phyloP scores from a whole-genome alignment of 805 yeast genomes.

The Wickerhamiella spandovensis region DNA sequence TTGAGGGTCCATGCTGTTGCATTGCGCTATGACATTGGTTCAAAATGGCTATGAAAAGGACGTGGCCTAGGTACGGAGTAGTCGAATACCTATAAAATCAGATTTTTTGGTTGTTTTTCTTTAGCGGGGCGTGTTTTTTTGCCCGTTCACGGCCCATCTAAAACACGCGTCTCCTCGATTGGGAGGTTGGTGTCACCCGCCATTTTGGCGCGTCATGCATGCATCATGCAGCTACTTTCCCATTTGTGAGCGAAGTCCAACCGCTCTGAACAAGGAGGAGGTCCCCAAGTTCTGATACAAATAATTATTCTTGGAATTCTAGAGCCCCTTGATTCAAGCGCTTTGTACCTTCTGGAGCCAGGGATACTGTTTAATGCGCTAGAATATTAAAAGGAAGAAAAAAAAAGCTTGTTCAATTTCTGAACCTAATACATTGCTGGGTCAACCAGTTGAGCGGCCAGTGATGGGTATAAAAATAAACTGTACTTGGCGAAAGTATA shows the following conservation, averaged over 20 bases:
- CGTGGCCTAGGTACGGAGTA: neutral
- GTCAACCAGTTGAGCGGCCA: neutral
- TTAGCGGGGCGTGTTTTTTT: no score
- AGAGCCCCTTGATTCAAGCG: no score
- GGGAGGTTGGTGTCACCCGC: conserved; percentile 1
- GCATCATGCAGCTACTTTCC: neutral
- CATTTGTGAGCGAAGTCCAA: neutral
- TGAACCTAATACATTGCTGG: neutral
- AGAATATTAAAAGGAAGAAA: no score
- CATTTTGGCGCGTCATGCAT: neutral
- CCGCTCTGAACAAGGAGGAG: neutral
- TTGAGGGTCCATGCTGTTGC: neutral
- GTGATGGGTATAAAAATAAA: neutral
- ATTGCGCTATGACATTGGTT: neutral
- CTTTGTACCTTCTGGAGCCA: no score
- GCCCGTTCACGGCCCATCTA: neutral
- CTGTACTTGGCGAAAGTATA: neutral
- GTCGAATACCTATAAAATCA: neutral
- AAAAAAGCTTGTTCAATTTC: neutral
- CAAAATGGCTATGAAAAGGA: no score
- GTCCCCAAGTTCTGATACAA: no score
- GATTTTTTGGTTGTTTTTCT: no score
- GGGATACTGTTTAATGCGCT: neutral
- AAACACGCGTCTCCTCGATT: neutral
- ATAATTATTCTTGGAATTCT: neutral